Conservation (phyloP, 208 protist genomes). For the Trypanosoma scelopori region DNA sequence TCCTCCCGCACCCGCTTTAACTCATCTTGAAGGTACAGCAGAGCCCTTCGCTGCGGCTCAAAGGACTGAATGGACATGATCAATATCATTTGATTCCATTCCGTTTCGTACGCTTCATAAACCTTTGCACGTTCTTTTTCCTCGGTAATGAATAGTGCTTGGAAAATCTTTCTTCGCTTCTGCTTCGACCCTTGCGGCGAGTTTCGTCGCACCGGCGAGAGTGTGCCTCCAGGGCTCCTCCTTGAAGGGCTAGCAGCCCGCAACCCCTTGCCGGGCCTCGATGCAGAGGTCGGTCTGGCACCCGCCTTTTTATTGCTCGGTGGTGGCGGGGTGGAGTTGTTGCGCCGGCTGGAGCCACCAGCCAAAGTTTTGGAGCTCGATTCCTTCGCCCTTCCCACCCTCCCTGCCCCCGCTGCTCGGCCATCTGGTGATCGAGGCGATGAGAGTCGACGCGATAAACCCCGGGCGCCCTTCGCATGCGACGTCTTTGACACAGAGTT, state of each 20-base stretch:
- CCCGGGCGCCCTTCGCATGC: too few relatives aligned
- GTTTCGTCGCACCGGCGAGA: not conserved
- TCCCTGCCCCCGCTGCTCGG: too few relatives aligned
- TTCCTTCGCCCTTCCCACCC: too few relatives aligned
- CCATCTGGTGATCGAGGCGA: too few relatives aligned
- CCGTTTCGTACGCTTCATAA: slow-evolving; percentile 24
- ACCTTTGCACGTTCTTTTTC: slow-evolving; percentile 24
- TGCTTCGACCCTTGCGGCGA: not conserved
- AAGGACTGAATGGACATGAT: slow-evolving; percentile 35
- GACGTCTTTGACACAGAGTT: too few relatives aligned
- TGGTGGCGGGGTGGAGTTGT: not conserved
- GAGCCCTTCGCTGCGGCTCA: slow-evolving; percentile 37
- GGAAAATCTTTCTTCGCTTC: not conserved
- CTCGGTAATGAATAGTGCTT: slow-evolving; percentile 7
- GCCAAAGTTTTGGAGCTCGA: too few relatives aligned
- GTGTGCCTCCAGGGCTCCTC: not conserved
- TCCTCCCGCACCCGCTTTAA: slow-evolving; percentile 19
- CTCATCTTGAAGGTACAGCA: slow-evolving; percentile 33
- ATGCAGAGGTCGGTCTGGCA: not conserved
- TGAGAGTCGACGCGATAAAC: too few relatives aligned
- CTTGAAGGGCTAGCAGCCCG: not conserved
- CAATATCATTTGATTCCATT: slow-evolving; percentile 28
- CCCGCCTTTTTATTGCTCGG: not conserved
- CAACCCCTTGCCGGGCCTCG: not conserved
- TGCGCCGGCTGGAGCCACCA: not conserved